Percentiles rank a stretch among this genome's conserved stretches.
Evolutionary conservation across 257 asterid species (phyloP).

Genomic region (Primulina huaijiensis): DNA sequence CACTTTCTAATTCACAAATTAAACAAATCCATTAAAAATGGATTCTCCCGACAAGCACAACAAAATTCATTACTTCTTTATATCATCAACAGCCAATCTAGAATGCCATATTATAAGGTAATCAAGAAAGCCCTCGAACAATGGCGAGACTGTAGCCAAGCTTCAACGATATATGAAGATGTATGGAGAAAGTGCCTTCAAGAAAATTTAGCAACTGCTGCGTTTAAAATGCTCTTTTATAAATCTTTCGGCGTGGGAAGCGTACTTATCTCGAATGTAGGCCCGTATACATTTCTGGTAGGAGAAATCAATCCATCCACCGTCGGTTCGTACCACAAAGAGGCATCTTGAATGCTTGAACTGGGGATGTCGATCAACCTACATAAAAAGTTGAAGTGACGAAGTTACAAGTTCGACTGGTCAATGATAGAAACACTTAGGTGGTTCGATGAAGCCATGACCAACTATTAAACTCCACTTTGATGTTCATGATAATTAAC

Average conservation of each 20-base stretch:
- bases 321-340: slow-evolving; percentile 86
- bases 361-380: background rate
- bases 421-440: background rate
- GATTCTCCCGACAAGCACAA: background rate
- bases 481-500: too few species aligned
- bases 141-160: background rate
- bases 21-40: background rate
- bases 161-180: background rate
- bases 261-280: slow-evolving; percentile 71
- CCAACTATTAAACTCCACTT: background rate
- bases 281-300: slow-evolving; percentile 89
- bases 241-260: slow-evolving; percentile 16
- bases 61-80: background rate
- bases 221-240: background rate
- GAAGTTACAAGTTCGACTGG: background rate
- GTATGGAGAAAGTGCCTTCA: background rate
- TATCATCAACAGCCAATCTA: background rate
- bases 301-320: slow-evolving; percentile 95
- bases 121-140: background rate
- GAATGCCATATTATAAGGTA: background rate
- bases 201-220: background rate
- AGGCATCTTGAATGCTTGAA: slow-evolving; percentile 56
- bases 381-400: background rate
- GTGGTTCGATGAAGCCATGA: background rate
- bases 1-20: too few species aligned